Conservation (phyloP, 306 rosid species). For the Pterocarpus santalinus region DNA sequence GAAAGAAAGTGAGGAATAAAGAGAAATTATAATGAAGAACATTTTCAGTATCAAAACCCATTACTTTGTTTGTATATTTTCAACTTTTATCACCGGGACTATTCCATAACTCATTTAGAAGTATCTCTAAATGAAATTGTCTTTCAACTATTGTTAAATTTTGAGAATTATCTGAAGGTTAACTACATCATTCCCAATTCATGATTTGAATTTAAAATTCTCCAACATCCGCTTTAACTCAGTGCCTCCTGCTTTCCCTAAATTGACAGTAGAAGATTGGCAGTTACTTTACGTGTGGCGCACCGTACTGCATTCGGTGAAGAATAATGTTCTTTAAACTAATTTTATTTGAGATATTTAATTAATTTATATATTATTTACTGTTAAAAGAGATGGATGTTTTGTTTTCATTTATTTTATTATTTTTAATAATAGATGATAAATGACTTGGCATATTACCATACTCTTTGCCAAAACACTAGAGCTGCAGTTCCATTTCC, state of each 20-base stretch:
- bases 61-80: neutral
- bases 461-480: no score
- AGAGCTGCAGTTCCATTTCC: neutral
- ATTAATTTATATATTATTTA: no score
- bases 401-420: no score
- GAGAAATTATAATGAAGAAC: no score
- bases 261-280: neutral
- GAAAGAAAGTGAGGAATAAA: no score
- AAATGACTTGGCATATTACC: no score
- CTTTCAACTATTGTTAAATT: neutral
- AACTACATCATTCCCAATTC: constrained; percentile 39
- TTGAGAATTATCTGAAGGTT: neutral
- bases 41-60: no score
- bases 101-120: neutral
- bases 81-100: neutral
- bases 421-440: no score
- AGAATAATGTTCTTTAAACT: no score
- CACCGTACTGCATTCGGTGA: neutral
- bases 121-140: neutral
- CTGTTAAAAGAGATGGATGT: no score
- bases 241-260: neutral
- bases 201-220: constrained; percentile 29
- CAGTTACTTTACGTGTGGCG: neutral
- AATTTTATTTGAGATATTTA: no score
- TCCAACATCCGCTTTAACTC: constrained; percentile 37